Base-by-base conservation (phyloP, 2,329 filamentous ascomycete species). In the Corniculantispora saksenae region DNA sequence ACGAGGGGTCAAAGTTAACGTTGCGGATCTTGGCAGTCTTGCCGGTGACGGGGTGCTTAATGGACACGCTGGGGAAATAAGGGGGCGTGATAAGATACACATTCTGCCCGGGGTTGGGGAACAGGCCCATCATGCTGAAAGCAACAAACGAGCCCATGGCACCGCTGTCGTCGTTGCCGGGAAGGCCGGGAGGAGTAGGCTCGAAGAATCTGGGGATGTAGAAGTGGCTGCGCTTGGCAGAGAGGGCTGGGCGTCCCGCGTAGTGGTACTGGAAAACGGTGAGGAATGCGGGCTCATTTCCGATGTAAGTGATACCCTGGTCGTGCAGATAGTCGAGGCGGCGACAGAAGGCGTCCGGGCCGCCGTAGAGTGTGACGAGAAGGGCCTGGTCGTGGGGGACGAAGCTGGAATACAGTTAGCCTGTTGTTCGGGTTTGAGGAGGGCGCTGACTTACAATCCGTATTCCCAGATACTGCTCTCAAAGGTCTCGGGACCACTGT, bases 381-480 rank as follows among this genome's bases (percentile, higher is more conserved):
- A 78, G 75, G 2, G 75, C 81, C 66, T 83, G 82, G 66, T 84
- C 81, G 71, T 86, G 84, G 0, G 84, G 84, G 3, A 86, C 84
- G 65, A 82, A 86, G 70, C 79, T 81, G 45, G 6, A 2, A 19
- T 12, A 23, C 47, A 23, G 8, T 63, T 25, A 66, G 54, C 45
- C 25, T 35, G 7, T 23, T 51, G 13, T 8, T 9, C n/a, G n/a
- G 9, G 13, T 15, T 32, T 2, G 50, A 2, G 21, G 5, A 12
- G 13, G 35, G 25, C 17, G n/a, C 2, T 43, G 17, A 78, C 83
- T 69, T 71, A 86, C 83, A 91, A 93, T 19, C 86, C 86, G 72
- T 93, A 93, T 63, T 92, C 85, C 90, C 90, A 93, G 1, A 86
- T 80, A 66, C 85, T 89, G 51, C 86, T 88, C 73, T 93, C 91